These are phyloP conservation scores for Ceratobasidium sp. DNA, from an alignment of 1,284 basidiomycete species.

Conservation along the genomic window DNA sequence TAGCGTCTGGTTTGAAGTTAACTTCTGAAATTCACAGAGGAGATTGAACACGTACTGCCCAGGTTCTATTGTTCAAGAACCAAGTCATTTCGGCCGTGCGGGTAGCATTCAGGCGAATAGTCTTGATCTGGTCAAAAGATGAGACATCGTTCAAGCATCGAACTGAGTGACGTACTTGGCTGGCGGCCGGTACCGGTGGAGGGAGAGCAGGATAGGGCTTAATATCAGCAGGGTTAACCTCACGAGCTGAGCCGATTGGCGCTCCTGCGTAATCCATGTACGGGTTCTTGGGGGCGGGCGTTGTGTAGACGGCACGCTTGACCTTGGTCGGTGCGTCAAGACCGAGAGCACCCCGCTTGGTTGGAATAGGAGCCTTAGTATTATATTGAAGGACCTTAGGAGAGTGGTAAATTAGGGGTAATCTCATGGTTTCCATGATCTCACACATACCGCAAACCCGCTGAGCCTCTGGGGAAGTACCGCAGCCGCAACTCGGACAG, in stretches of 20 bases:
- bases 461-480: slow-evolving; percentile 44
- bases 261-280: slow-evolving; percentile 37
- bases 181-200: slow-evolving; percentile 5
- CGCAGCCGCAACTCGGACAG: slow-evolving; percentile 42
- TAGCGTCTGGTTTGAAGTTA: not conserved
- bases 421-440: too few relatives aligned
- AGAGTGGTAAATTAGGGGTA: too few relatives aligned
- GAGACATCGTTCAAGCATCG: not conserved
- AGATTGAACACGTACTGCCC: not conserved
- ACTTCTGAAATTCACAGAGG: too few relatives aligned
- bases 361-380: slow-evolving; percentile 7
- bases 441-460: slow-evolving; percentile 40
- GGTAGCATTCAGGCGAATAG: slow-evolving; percentile 34
- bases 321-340: slow-evolving; percentile 11
- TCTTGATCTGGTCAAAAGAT: slow-evolving; percentile 1
- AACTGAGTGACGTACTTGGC: slow-evolving; percentile 2
- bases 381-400: slow-evolving; percentile 35
- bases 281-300: slow-evolving; percentile 36
- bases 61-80: slow-evolving; percentile 40
- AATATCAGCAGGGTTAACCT: slow-evolving; percentile 14
- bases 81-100: slow-evolving; percentile 31
- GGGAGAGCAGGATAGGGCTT: slow-evolving; percentile 32
- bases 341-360: not conserved
- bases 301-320: slow-evolving; percentile 27
- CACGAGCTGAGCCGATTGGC: slow-evolving; percentile 29